Percentiles rank a stretch among this genome's conserved stretches.
Conservation (phyloP, 129 eudicot genomes). For the Flaveria robusta region DNA sequence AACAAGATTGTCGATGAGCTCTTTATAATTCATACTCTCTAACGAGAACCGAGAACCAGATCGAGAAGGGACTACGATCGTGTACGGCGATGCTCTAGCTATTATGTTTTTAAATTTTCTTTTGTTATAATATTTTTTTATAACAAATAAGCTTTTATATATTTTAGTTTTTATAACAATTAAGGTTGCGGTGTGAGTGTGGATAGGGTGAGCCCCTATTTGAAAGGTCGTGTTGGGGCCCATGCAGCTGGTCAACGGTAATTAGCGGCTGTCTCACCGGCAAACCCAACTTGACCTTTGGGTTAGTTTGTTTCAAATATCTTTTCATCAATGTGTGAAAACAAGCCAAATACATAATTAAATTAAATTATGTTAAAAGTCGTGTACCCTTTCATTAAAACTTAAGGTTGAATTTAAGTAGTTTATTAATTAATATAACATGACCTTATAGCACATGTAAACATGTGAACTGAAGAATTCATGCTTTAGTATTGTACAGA, state of each 20-base stretch:
- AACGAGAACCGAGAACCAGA: too few species aligned
- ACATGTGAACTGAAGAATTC: background rate
- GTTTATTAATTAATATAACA: background rate
- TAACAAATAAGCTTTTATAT: too few species aligned
- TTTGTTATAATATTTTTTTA: too few species aligned
- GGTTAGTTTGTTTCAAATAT: conserved; percentile 11
- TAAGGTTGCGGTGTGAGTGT: background rate
- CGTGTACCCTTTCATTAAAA: conserved; percentile 20
- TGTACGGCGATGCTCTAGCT: too few species aligned
- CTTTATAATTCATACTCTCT: too few species aligned
- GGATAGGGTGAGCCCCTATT: background rate
- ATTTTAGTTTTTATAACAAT: too few species aligned
- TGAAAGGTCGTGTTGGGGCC: background rate
- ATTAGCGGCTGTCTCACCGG: conserved; percentile 7
- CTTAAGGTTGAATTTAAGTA: background rate
- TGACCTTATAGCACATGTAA: background rate
- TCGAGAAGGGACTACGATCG: too few species aligned
- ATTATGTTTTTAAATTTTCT: too few species aligned
- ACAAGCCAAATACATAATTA: background rate
- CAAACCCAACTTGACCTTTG: conserved; percentile 22
- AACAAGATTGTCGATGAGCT: too few species aligned
- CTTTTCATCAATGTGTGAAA: conserved; percentile 7
- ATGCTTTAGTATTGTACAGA: background rate
- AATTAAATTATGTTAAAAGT: background rate
- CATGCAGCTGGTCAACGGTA: background rate